Conservation (phyloP, 768 basidiomycete species). For the Agrocybe praecox region DNA sequence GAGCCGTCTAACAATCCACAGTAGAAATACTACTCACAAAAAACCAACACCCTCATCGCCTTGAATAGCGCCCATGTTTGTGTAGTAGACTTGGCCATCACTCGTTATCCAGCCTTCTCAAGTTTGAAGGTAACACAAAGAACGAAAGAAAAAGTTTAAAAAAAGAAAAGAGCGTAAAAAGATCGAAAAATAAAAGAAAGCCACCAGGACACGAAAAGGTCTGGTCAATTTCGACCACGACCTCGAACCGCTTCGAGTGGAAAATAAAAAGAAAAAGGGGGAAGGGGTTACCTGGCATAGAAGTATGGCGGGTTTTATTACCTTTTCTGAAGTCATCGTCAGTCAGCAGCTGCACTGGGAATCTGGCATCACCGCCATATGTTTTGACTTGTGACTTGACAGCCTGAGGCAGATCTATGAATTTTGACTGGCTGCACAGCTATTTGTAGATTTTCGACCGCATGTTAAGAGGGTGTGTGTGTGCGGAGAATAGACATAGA, state of each 20-base stretch:
- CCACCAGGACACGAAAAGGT: conserved; percentile 34
- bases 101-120: neutral
- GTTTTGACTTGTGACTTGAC: neutral
- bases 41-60: conserved; percentile 31
- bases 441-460: neutral
- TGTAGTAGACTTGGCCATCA: conserved; percentile 23
- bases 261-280: conserved; percentile 15
- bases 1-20: neutral
- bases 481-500: neutral
- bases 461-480: neutral
- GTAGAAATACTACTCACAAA: conserved; percentile 28
- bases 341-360: neutral
- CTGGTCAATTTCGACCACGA: conserved; percentile 9
- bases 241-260: conserved; percentile 12
- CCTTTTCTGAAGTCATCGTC: neutral
- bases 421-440: neutral
- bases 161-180: conserved; percentile 3
- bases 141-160: conserved; percentile 7
- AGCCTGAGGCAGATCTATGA: neutral
- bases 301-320: conserved; percentile 9
- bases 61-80: conserved; percentile 34
- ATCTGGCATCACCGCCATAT: neutral
- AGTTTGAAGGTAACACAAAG: neutral
- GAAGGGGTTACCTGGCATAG: conserved; percentile 16
- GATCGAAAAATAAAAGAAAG: conserved; percentile 22